phyloP scores from a whole-genome alignment of 345 rosid species.

The Populus euphratica region DNA sequence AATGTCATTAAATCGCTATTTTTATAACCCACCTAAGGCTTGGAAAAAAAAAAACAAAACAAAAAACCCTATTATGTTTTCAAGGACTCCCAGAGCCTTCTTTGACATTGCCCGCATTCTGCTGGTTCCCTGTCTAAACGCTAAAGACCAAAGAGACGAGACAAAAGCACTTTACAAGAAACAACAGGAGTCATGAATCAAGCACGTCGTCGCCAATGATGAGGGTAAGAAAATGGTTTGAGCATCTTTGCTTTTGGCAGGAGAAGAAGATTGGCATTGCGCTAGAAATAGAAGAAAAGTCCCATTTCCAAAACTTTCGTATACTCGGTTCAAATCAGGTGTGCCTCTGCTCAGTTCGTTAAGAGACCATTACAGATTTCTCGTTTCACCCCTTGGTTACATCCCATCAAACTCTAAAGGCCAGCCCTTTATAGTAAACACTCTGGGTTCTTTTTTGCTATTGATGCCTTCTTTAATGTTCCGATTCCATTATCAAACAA shows the following conservation, averaged over 20 bases:
- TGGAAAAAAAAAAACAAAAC: too few species aligned
- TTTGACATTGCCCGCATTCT: not conserved
- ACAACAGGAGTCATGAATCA: not conserved
- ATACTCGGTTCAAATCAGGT: not conserved
- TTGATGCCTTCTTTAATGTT: not conserved
- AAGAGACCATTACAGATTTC: not conserved
- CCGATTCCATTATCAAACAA: not conserved
- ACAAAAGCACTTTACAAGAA: constrained; percentile 1
- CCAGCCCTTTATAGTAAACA: not conserved
- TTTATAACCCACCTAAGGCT: too few species aligned
- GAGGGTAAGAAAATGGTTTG: constrained; percentile 4
- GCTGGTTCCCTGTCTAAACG: not conserved
- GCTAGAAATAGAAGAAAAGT: not conserved
- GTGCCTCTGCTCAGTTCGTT: not conserved
- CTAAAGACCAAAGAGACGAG: not conserved
- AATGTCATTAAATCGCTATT: too few species aligned
- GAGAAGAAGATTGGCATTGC: not conserved
- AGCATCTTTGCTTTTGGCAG: not conserved
- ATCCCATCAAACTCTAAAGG: not conserved
- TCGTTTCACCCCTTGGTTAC: not conserved
- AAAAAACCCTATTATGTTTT: too few species aligned
- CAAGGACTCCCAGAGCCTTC: not conserved
- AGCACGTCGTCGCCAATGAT: constrained; percentile 4
- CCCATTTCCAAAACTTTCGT: not conserved
- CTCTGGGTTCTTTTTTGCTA: not conserved